A percentile compares a stretch with the other conserved stretches of the same genome.
phyloP scores from a whole-genome alignment of 108 stramenopile genomes.

The Aurantiochytrium sp. region DNA sequence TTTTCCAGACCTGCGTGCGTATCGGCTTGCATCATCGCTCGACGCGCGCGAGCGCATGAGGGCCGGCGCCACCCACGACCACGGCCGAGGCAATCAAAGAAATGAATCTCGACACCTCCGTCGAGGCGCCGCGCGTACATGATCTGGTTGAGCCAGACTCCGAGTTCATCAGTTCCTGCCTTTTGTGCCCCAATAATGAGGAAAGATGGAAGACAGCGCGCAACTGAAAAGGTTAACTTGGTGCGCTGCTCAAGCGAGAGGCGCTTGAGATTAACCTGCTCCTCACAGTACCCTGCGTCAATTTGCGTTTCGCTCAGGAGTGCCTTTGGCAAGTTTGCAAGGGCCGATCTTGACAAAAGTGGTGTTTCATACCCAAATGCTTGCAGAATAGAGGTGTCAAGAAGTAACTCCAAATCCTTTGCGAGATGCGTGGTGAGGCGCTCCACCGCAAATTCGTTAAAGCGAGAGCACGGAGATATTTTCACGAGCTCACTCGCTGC shows the following conservation, averaged over 20 bases:
- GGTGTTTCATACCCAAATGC: not conserved
- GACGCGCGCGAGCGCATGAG: not conserved
- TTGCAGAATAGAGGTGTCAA: not conserved
- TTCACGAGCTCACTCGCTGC: not conserved
- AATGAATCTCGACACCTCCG: not conserved
- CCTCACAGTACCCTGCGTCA: not conserved
- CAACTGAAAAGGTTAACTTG: not conserved
- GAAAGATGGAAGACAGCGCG: slow-evolving; percentile 8
- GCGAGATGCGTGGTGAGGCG: not conserved
- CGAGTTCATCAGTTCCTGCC: not conserved
- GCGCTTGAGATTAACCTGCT: not conserved
- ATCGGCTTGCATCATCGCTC: not conserved
- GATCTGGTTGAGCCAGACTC: not conserved
- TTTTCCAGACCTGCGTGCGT: not conserved
- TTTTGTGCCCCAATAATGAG: slow-evolving; percentile 20
- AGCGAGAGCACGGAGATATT: not conserved
- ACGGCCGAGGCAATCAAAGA: not conserved
- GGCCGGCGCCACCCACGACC: not conserved
- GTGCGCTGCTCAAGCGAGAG: not conserved
- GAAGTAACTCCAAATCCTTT: not conserved
- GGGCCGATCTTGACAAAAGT: not conserved
- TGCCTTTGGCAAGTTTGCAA: not conserved
- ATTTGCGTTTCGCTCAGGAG: not conserved
- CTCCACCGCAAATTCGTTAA: not conserved
- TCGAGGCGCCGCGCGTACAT: not conserved